Evolutionary conservation across 2,329 filamentous ascomycete genomes (phyloP).

Genomic region (Alternaria alternata): DNA sequence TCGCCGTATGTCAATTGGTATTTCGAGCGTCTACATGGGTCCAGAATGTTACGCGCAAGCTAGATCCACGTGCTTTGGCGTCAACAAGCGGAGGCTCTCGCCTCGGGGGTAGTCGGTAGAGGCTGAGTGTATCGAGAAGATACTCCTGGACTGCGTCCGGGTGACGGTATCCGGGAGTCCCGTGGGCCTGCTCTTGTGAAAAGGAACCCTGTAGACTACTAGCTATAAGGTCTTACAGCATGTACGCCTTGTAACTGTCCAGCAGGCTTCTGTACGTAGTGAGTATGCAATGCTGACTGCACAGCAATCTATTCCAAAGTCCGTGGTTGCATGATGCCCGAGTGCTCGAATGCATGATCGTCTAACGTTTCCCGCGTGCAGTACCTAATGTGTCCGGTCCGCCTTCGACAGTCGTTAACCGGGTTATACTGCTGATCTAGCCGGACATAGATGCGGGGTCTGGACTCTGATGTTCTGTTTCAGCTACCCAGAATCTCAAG

Average conservation of each 20-base stretch:
- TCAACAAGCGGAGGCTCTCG: conserved; percentile 5
- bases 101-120: conserved; percentile 15
- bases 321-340: background rate
- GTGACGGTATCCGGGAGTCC: conserved; percentile 18
- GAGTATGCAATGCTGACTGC: background rate
- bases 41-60: background rate
- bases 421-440: conserved; percentile 1
- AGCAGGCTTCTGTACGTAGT: background rate
- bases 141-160: conserved; percentile 3
- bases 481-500: background rate
- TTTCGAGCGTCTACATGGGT: background rate
- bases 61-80: conserved; percentile 7
- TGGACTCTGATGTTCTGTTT: background rate
- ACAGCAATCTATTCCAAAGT: background rate
- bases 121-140: background rate
- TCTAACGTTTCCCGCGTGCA: conserved; percentile 23
- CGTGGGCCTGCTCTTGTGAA: background rate
- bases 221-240: background rate
- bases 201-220: background rate
- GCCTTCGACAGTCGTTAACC: conserved; percentile 18
- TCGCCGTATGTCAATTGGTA: conserved; percentile 9
- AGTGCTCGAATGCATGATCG: conserved; percentile 5
- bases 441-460: background rate
- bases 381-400: background rate
- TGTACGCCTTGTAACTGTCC: background rate